Evolutionary conservation across 352 stramenopile species (phyloP).

Genomic region (Globisporangium lucens): DNA sequence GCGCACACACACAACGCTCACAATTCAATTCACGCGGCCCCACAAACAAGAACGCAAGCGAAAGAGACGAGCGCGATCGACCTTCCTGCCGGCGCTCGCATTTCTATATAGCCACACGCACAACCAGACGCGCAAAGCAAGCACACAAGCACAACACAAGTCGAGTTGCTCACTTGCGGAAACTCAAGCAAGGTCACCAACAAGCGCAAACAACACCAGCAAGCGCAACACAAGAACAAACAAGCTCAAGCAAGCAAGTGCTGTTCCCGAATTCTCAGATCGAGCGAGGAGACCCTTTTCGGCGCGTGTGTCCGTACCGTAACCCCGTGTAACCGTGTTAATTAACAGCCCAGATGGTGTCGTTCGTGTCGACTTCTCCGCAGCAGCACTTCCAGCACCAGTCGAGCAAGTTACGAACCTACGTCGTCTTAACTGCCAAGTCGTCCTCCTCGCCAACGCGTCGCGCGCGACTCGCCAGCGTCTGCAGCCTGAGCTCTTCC

Average conservation of each 20-base stretch:
- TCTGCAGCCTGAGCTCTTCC: conserved; percentile 25
- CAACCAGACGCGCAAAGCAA: neutral
- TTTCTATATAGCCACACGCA: conserved; percentile 4
- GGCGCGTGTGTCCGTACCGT: neutral
- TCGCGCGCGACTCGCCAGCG: conserved; percentile 29
- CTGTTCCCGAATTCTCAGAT: neutral
- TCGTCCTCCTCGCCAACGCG: neutral
- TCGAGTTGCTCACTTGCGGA: neutral
- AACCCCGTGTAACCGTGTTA: conserved; percentile 7
- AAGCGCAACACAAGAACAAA: neutral
- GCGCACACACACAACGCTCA: neutral
- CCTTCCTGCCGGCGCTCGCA: neutral
- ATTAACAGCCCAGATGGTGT: neutral
- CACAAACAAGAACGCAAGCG: neutral
- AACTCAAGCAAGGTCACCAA: neutral
- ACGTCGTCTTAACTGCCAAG: conserved; percentile 22
- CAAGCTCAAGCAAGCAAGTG: neutral
- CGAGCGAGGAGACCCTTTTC: neutral
- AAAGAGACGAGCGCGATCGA: conserved; percentile 7
- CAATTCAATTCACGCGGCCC: conserved; percentile 4
- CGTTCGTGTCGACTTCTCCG: neutral
- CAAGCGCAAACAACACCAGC: neutral
- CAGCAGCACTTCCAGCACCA: neutral
- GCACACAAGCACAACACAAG: neutral
- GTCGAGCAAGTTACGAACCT: conserved; percentile 15